These are phyloP conservation scores for Tanozyma kutaoensis DNA, from an alignment of 805 yeast species.

Conservation along the genomic window DNA sequence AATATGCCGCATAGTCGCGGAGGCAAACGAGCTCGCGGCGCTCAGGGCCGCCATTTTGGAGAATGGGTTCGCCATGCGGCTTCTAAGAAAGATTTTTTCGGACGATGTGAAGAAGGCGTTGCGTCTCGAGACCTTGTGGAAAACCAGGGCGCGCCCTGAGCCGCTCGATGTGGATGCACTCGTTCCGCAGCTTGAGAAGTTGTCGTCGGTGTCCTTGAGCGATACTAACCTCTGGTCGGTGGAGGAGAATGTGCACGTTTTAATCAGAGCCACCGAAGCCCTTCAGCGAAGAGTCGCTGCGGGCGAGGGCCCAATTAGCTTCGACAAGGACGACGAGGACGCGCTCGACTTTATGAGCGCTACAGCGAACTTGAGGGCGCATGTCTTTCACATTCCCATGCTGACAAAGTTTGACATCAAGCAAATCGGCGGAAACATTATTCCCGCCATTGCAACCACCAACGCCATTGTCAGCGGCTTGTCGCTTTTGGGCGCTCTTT, in stretches of 20 bases:
- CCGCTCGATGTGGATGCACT: conserved; percentile 33
- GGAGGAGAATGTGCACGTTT: conserved; percentile 48
- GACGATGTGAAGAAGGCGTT: conserved; percentile 71
- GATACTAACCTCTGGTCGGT: conserved; percentile 47
- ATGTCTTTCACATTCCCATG: conserved; percentile 52
- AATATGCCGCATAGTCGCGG: conserved; percentile 49
- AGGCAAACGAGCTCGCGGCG: conserved; percentile 48
- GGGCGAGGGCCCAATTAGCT: conserved; percentile 33
- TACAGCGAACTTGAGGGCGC: conserved; percentile 67
- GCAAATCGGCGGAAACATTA: conserved; percentile 94
- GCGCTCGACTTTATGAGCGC: conserved; percentile 81
- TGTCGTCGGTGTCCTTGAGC: conserved; percentile 7
- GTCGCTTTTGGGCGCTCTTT: conserved; percentile 67
- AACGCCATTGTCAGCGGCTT: conserved; percentile 92
- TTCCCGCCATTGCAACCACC: conserved; percentile 97
- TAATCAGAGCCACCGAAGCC: conserved; percentile 32
- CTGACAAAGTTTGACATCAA: conserved; percentile 79
- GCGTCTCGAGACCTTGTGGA: conserved; percentile 67
- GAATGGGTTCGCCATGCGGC: conserved; percentile 16
- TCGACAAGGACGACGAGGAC: conserved; percentile 93
- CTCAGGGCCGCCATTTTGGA: conserved; percentile 12
- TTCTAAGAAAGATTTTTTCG: conserved; percentile 49
- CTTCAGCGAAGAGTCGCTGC: conserved; percentile 35
- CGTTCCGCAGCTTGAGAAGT: conserved; percentile 3
- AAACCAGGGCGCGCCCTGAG: conserved; percentile 50